Evolutionary conservation across 2,329 filamentous ascomycete species (phyloP).

Genomic region (Fusarium odoratissimum): DNA sequence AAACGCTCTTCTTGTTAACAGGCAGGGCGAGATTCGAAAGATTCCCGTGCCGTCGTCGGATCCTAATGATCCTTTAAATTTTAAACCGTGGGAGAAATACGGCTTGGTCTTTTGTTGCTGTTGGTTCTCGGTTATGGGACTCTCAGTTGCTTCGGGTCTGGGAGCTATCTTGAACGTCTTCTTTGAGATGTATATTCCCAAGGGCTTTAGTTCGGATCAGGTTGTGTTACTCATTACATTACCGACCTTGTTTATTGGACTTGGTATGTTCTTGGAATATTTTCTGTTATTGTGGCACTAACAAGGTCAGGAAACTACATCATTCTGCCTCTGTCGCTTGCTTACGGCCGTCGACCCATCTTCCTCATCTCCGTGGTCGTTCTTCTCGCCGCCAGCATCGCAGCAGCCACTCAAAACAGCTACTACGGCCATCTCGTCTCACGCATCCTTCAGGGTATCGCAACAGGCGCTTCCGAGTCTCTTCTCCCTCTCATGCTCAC

Average conservation of each 20-base stretch:
- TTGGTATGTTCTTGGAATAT: not conserved
- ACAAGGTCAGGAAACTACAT: constrained; percentile 2
- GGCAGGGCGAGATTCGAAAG: constrained; percentile 11
- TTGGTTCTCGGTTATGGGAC: constrained; percentile 21
- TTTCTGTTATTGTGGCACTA: not conserved
- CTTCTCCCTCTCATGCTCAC: constrained; percentile 15
- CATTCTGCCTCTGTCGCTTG: constrained; percentile 5
- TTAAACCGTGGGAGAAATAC: constrained; percentile 13
- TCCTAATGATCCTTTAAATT: constrained; percentile 14
- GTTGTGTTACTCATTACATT: constrained; percentile 14
- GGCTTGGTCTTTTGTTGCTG: constrained; percentile 18
- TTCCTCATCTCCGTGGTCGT: constrained; percentile 8
- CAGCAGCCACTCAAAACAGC: constrained; percentile 2
- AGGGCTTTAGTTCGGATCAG: constrained; percentile 7
- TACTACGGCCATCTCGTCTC: constrained; percentile 5
- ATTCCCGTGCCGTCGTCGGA: constrained; percentile 12
- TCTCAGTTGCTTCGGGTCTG: not conserved
- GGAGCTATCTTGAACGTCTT: constrained; percentile 13
- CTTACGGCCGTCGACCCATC: constrained; percentile 11
- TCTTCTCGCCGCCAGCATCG: not conserved
- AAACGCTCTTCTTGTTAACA: constrained; percentile 7
- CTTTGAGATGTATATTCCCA: constrained; percentile 10
- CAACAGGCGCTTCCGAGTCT: constrained; percentile 11
- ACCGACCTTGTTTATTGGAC: constrained; percentile 9
- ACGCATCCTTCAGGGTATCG: constrained; percentile 1